These are phyloP conservation scores for Withania somnifera DNA, from an alignment of 305 asterid species.

Conservation along the genomic window DNA sequence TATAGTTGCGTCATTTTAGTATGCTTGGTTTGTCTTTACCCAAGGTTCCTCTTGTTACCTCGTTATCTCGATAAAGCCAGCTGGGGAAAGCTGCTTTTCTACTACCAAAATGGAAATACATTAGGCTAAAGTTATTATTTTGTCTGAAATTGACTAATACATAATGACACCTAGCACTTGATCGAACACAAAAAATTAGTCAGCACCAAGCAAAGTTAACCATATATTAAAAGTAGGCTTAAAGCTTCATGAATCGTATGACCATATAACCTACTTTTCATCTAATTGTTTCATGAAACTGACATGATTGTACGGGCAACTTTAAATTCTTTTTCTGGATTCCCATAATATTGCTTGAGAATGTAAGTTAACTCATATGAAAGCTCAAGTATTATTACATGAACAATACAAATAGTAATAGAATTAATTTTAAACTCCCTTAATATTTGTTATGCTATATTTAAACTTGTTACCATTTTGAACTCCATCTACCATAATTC, in stretches of 20 bases:
- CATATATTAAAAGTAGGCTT: not conserved
- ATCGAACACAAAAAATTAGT: not conserved
- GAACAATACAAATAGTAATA: not conserved
- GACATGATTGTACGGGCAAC: not conserved
- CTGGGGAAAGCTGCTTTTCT: not conserved
- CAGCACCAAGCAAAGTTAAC: not conserved
- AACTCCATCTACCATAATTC: not conserved
- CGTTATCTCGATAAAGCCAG: not conserved
- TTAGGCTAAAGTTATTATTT: not conserved
- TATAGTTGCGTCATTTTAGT: not conserved
- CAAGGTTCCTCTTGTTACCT: no score
- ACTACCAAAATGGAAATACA: not conserved
- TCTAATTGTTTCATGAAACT: not conserved
- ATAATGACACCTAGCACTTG: not conserved
- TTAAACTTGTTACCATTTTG: not conserved
- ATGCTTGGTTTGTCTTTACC: not conserved
- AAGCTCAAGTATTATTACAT: not conserved
- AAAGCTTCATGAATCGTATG: conserved; percentile 1
- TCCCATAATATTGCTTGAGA: not conserved
- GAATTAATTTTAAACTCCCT: not conserved
- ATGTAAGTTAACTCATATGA: not conserved
- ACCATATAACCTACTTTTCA: not conserved
- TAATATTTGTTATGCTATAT: not conserved
- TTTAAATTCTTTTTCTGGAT: not conserved
- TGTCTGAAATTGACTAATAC: not conserved